A percentile compares a stretch with the other conserved stretches of the same genome.
These are phyloP conservation scores for Penicillium sp. DNA, from an alignment of 2,329 filamentous ascomycete genomes.

Conservation along the genomic window DNA sequence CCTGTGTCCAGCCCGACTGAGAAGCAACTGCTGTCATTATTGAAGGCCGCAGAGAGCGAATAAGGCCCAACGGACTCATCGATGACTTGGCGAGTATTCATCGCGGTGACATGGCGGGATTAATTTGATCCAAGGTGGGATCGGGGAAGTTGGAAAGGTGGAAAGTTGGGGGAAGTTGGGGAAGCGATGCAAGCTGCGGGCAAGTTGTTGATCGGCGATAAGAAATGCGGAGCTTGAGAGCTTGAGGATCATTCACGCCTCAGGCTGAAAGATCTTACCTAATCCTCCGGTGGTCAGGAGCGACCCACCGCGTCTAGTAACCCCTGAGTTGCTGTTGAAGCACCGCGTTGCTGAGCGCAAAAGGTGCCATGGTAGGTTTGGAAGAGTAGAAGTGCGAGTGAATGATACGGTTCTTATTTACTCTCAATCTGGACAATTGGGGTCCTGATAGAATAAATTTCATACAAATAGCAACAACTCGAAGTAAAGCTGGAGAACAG, in stretches of 20 bases:
- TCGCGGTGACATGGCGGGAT: conserved; percentile 39
- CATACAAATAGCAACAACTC: not conserved
- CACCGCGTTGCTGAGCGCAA: not conserved
- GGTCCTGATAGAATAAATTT: too few species aligned
- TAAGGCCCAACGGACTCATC: conserved; percentile 67
- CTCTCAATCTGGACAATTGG: too few species aligned
- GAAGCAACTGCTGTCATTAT: conserved; percentile 77
- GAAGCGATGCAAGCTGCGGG: not conserved
- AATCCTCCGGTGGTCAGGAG: conserved; percentile 22
- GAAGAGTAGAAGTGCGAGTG: too few species aligned
- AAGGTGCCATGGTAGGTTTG: too few species aligned
- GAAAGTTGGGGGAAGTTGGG: too few species aligned
- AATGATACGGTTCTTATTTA: not conserved
- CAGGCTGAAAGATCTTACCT: conserved; percentile 10
- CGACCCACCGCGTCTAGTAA: conserved; percentile 22
- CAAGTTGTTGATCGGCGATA: conserved; percentile 17
- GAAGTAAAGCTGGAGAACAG: conserved; percentile 17
- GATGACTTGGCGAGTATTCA: conserved; percentile 86
- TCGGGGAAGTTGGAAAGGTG: too few species aligned
- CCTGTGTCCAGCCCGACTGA: conserved; percentile 79
- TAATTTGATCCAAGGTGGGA: not conserved
- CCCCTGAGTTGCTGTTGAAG: conserved; percentile 21
- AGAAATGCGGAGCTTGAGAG: conserved; percentile 21
- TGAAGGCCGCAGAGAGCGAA: conserved; percentile 80
- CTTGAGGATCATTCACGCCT: conserved; percentile 9